Conservation (phyloP, 1,139 yeast genomes). For the Dujonia santamariae region DNA sequence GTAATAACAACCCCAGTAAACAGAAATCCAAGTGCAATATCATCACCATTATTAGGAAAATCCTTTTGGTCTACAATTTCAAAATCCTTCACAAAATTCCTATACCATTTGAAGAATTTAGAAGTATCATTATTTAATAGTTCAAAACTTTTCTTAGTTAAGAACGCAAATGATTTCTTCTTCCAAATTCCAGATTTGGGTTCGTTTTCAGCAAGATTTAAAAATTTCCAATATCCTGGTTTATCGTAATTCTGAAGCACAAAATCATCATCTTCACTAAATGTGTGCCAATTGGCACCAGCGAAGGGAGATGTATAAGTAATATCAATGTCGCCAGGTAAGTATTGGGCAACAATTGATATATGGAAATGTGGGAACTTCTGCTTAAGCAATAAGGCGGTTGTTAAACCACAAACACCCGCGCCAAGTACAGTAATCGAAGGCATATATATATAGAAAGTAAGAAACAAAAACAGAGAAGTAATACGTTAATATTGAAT, state of each 20-base stretch:
- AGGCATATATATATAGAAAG: background rate
- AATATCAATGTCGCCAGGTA: slow-evolving; percentile 39
- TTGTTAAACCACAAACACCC: slow-evolving; percentile 41
- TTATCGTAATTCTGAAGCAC: slow-evolving; percentile 35
- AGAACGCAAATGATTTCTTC: slow-evolving; percentile 23
- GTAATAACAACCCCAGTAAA: slow-evolving; percentile 50
- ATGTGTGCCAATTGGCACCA: slow-evolving; percentile 48
- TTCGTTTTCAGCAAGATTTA: slow-evolving; percentile 30
- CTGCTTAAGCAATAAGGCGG: slow-evolving; percentile 30
- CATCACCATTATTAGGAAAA: slow-evolving; percentile 23
- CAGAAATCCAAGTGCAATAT: slow-evolving; percentile 33
- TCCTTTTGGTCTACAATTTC: slow-evolving; percentile 23
- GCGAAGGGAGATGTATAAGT: slow-evolving; percentile 42
- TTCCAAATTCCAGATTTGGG: slow-evolving; percentile 47
- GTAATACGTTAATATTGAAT: too few relatives aligned
- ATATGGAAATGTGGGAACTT: slow-evolving; percentile 20
- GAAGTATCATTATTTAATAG: slow-evolving; percentile 12
- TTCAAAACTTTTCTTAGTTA: slow-evolving; percentile 24
- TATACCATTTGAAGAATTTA: slow-evolving; percentile 44
- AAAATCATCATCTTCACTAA: slow-evolving; percentile 32
- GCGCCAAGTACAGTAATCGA: slow-evolving; percentile 35
- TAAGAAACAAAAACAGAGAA: too few relatives aligned
- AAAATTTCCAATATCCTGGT: slow-evolving; percentile 37
- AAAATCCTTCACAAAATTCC: slow-evolving; percentile 33
- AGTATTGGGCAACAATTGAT: slow-evolving; percentile 29